Evolutionary conservation across 2,329 filamentous ascomycete genomes (phyloP).

Genomic region (Botrytis porri): DNA sequence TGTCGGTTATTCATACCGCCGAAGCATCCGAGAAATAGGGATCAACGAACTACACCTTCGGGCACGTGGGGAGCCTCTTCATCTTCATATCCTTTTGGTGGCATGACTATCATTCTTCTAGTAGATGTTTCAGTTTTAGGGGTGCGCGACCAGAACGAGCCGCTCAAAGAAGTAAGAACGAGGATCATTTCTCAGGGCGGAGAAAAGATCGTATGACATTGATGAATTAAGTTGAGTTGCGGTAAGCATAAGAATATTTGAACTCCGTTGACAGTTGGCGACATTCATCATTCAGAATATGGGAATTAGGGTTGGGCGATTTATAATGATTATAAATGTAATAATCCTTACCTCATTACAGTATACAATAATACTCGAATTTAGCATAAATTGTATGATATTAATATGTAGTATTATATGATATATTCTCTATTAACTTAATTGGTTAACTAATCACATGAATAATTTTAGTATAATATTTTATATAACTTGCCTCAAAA

Average conservation of each 20-base stretch:
- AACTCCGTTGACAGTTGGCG: background rate
- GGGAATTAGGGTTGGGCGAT: no score
- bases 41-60: background rate
- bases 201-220: background rate
- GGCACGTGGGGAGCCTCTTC: background rate
- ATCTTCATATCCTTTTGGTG: background rate
- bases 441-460: no score
- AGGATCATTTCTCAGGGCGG: background rate
- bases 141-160: background rate
- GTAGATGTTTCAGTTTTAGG: background rate
- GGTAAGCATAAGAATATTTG: background rate
- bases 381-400: no score
- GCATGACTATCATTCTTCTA: background rate
- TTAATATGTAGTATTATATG: no score
- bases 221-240: background rate
- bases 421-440: no score
- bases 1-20: background rate
- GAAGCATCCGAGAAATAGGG: background rate
- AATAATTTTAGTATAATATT: no score
- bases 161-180: background rate
- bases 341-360: no score
- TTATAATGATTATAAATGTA: no score
- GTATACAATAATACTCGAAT: no score
- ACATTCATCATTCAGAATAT: background rate
- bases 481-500: no score